Evolutionary conservation across 306 rosid species (phyloP), one percentile per base, ranked within the genome.

Genomic region (Ammopiptanthus mongolicus): DNA sequence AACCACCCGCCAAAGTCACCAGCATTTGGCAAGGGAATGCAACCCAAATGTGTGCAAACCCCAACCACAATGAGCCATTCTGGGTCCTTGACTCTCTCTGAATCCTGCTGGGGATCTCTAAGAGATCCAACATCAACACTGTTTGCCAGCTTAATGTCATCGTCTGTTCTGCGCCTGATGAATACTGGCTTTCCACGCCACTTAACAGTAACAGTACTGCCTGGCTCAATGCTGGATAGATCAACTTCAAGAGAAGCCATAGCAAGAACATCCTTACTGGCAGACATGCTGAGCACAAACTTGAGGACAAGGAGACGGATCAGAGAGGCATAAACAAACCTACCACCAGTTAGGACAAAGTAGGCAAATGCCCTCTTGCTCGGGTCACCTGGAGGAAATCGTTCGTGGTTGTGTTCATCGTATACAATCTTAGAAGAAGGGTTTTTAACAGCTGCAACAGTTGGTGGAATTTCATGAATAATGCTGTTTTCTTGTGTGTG

Each of bases 111-210:
- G 3, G 96, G 97, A 65, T 89, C 93, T 50, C 96, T 93, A 58
- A 92, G 97, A 77, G 97, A 78, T 62, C 72, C 84, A 71, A 89
- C 13, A 65, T 92, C 97, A 48, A 92, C 90, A 60, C 84, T 92
- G 75, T 89, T 92, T 42, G 97, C 97, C 77, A 88, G 65, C 72
- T 88, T 80, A 59, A 92, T 84, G 68, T 92, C 97, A 5, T 88
- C 91, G 10, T 92, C 90, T 29, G 96, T 92, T 67, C 96, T 81
- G 70, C 91, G 93, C 81, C 96, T 88, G 81, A 92, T 92, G 87
- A 92, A 92, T 2, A 92, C 96, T 14, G 97, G 97, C 76, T 92
- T 92, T 64, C 97, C 97, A 58, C 91, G 90, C 93, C 97, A 92
- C 87, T 92, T 92, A 36, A 92, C 93, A 12, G 97, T 92, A 73